A percentile compares a stretch with the other conserved stretches of the same genome.
These are phyloP conservation scores for Plasmodium relictum DNA, from an alignment of 169 alveolate genomes.

Conservation along the genomic window DNA sequence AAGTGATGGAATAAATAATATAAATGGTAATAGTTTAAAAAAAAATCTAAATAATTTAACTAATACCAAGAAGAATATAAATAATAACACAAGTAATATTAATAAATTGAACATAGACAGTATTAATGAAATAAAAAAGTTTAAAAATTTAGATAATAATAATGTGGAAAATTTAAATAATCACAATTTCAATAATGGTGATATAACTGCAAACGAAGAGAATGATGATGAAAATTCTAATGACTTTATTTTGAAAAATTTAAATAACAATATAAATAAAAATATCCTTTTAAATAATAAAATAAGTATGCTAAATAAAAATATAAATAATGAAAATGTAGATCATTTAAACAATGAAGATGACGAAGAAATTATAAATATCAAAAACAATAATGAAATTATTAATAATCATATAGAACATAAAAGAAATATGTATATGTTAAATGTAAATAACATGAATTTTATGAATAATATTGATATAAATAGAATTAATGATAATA, in stretches of 20 bases:
- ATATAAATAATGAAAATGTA: background rate
- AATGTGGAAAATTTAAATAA: background rate
- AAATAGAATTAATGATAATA: background rate
- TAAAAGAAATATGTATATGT: background rate
- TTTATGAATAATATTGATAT: conserved; percentile 1
- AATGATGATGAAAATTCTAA: background rate
- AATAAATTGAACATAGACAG: background rate
- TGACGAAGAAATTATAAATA: background rate
- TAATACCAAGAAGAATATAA: background rate
- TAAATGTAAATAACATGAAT: background rate
- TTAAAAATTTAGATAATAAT: conserved; percentile 4
- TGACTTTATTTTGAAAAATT: conserved; percentile 2
- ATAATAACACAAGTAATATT: background rate
- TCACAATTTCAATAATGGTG: background rate
- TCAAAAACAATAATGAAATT: no score
- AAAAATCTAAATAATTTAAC: background rate
- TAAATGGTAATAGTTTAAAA: background rate
- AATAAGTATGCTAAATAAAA: background rate
- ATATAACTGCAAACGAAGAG: background rate
- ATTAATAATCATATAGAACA: background rate
- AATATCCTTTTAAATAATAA: background rate
- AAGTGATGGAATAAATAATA: no score
- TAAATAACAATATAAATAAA: background rate
- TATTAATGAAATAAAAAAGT: conserved; percentile 7
- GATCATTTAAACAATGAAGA: conserved; percentile 1